Evolutionary conservation across 2,329 filamentous ascomycete genomes (phyloP).

Genomic region (Ilyonectria destructans): DNA sequence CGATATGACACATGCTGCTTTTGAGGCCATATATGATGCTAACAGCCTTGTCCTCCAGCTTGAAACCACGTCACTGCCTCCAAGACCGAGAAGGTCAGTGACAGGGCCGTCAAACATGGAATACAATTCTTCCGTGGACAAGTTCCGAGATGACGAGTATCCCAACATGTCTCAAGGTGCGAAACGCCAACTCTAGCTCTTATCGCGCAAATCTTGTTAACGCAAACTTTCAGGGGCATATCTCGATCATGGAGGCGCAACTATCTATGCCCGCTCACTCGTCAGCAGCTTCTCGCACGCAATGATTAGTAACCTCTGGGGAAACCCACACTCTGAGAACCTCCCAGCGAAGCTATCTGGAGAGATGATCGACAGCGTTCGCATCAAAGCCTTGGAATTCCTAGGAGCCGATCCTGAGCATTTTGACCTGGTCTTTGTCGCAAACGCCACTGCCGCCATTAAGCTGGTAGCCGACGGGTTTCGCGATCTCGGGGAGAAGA

Average conservation of each 20-base stretch:
- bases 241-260: constrained; percentile 73
- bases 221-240: constrained; percentile 57
- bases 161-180: constrained; percentile 49
- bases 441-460: constrained; percentile 75
- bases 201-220: constrained; percentile 21
- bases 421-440: constrained; percentile 75
- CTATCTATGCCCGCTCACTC: constrained; percentile 72
- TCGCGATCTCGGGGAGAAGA: constrained; percentile 67
- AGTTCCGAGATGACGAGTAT: constrained; percentile 48
- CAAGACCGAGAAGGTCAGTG: constrained; percentile 31
- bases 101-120: constrained; percentile 38
- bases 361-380: constrained; percentile 70
- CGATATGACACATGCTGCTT: constrained; percentile 6
- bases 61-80: constrained; percentile 27
- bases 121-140: constrained; percentile 46
- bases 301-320: constrained; percentile 73
- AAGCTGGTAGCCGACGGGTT: constrained; percentile 75
- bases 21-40: constrained; percentile 15
- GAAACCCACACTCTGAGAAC: constrained; percentile 79
- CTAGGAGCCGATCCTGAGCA: constrained; percentile 72
- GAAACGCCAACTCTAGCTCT: constrained; percentile 1
- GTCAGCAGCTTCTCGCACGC: constrained; percentile 70
- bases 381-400: constrained; percentile 69
- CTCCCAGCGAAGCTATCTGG: constrained; percentile 72
- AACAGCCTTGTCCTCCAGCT: constrained; percentile 27